phyloP scores from a whole-genome alignment of 192 early-diverging fungal genomes.

The Piromyces finnis region DNA sequence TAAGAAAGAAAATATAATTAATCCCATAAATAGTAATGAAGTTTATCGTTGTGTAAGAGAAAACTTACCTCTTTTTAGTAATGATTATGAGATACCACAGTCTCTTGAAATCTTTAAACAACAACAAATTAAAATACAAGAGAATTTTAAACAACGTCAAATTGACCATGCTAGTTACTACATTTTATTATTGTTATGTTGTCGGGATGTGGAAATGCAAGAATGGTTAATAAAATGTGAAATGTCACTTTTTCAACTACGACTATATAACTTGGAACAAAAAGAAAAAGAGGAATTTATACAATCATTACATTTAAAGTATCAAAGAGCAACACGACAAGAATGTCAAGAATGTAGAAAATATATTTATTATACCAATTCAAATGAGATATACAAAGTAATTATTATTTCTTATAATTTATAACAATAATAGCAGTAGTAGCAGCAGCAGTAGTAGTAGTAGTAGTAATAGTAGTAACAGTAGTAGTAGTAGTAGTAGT shows the following conservation, averaged over 20 bases:
- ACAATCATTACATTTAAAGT: neutral
- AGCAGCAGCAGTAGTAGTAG: too few relatives aligned
- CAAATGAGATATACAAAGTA: neutral
- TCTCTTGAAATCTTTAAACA: neutral
- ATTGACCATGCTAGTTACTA: neutral
- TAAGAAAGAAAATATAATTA: neutral
- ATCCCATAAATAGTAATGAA: neutral
- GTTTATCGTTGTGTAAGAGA: neutral
- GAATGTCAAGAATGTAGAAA: neutral
- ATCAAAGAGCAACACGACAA: neutral
- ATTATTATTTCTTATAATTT: too few relatives aligned
- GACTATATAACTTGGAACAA: neutral
- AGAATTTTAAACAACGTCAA: neutral
- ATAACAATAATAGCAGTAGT: too few relatives aligned
- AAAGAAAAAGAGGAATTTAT: neutral
- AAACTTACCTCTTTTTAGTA: neutral
- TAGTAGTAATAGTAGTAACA: too few relatives aligned
- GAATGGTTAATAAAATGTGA: neutral
- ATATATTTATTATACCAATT: neutral
- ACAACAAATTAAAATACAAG: neutral
- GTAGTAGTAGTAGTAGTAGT: too few relatives aligned
- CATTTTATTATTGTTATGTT: neutral
- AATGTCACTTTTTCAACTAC: neutral
- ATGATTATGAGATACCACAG: too few relatives aligned
- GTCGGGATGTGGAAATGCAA: neutral